These are phyloP conservation scores for Cucumis sativus DNA, from an alignment of 306 rosid species.

Conservation along the genomic window DNA sequence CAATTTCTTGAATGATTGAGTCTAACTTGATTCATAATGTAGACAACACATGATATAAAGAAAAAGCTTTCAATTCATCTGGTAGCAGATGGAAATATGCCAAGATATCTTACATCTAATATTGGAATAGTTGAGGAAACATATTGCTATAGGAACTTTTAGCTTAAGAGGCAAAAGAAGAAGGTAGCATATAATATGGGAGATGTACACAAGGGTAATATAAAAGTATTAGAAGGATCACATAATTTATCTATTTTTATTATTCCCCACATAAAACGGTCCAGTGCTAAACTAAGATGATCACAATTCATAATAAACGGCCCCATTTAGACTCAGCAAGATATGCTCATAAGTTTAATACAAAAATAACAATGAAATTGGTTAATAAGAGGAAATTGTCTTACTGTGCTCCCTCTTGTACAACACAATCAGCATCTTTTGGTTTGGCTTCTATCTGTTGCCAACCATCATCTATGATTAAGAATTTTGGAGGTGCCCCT, in stretches of 20 bases:
- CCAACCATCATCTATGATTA: conserved; percentile 97
- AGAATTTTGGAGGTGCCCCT: conserved; percentile 79
- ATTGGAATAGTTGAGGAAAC: not conserved
- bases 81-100: not conserved
- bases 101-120: not conserved
- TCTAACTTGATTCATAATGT: not conserved
- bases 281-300: not conserved
- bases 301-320: not conserved
- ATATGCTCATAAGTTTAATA: not conserved
- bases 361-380: not conserved
- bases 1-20: not conserved
- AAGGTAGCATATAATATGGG: not conserved
- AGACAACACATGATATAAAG: not conserved
- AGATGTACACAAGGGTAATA: not conserved
- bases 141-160: not conserved
- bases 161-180: not conserved
- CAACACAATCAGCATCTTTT: conserved; percentile 39
- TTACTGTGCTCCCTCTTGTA: conserved; percentile 99
- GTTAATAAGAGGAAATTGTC: conserved; percentile 2
- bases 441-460: conserved; percentile 76
- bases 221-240: no score
- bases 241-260: not conserved
- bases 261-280: not conserved
- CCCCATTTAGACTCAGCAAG: not conserved
- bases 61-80: not conserved